Evolutionary conservation across 495 filamentous ascomycete genomes (phyloP).

Genomic region (Neurospora cerealis): DNA sequence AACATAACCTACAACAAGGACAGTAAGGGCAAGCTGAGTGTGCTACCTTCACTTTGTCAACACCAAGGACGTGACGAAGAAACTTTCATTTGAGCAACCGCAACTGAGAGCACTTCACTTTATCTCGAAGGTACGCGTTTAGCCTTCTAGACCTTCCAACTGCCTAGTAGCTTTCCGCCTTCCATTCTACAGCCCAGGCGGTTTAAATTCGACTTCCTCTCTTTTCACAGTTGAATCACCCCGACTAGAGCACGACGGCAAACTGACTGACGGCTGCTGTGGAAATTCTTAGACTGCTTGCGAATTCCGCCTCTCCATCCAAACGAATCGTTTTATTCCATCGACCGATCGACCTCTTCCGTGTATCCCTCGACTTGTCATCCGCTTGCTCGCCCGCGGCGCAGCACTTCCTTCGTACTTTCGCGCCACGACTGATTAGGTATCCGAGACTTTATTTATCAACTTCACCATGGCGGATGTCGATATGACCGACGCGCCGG

Average conservation of each 20-base stretch:
- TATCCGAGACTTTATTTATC: background rate
- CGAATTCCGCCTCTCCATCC: background rate
- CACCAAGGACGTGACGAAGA: background rate
- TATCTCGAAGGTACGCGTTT: background rate
- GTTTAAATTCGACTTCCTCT: background rate
- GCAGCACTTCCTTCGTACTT: background rate
- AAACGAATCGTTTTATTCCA: background rate
- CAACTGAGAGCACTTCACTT: background rate
- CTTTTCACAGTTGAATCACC: background rate
- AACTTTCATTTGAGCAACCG: background rate
- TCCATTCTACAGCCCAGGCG: background rate
- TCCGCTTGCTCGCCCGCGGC: background rate
- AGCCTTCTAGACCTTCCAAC: background rate
- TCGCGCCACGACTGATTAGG: background rate
- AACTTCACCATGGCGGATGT: slow-evolving; percentile 75
- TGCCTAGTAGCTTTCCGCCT: background rate
- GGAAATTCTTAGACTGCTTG: background rate
- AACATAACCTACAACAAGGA: background rate
- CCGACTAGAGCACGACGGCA: background rate
- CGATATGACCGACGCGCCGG: slow-evolving; percentile 87
- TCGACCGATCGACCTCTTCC: background rate
- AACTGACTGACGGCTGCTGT: background rate
- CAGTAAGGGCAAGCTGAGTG: background rate
- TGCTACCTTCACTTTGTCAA: background rate
- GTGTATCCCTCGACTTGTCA: background rate